phyloP scores from a whole-genome alignment of 2,329 filamentous ascomycete species.

The Rhytidhysteron rufulum region DNA sequence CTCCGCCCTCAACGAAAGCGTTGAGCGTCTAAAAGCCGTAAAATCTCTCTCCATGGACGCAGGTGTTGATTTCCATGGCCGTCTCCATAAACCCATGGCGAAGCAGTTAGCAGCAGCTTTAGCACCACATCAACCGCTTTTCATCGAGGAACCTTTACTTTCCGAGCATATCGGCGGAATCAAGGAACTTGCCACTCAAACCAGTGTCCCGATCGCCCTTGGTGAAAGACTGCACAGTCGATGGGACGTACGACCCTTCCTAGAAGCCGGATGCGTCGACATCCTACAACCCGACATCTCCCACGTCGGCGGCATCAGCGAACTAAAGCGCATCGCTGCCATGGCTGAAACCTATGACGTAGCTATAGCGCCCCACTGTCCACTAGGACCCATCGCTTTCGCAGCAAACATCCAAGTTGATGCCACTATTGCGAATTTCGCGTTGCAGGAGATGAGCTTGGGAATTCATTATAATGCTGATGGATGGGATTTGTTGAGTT shows the following conservation, averaged over 20 bases:
- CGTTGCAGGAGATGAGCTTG: conserved; percentile 73
- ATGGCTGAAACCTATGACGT: conserved; percentile 74
- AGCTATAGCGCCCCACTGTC: conserved; percentile 69
- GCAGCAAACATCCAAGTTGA: conserved; percentile 69
- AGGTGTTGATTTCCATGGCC: conserved; percentile 74
- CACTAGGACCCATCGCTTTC: conserved; percentile 67
- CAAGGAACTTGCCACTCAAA: conserved; percentile 55
- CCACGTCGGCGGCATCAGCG: conserved; percentile 70
- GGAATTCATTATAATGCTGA: conserved; percentile 72
- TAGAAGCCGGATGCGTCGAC: conserved; percentile 65
- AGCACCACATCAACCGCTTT: conserved; percentile 66
- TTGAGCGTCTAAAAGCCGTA: conserved; percentile 65
- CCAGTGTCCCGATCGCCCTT: conserved; percentile 64
- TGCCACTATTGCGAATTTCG: conserved; percentile 57
- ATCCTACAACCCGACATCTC: conserved; percentile 70
- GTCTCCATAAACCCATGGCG: conserved; percentile 76
- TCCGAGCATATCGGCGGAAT: conserved; percentile 66
- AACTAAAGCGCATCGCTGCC: conserved; percentile 63
- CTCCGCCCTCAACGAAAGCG: conserved; percentile 56
- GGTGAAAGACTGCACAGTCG: conserved; percentile 68
- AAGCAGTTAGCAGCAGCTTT: conserved; percentile 67
- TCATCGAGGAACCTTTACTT: conserved; percentile 71
- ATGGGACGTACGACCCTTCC: conserved; percentile 70
- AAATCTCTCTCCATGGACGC: conserved; percentile 68
- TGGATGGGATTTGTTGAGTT: conserved; percentile 49